Percentiles rank a stretch among this genome's conserved stretches.
Evolutionary conservation across 768 basidiomycete species (phyloP).

Genomic region (Vararia minispora): DNA sequence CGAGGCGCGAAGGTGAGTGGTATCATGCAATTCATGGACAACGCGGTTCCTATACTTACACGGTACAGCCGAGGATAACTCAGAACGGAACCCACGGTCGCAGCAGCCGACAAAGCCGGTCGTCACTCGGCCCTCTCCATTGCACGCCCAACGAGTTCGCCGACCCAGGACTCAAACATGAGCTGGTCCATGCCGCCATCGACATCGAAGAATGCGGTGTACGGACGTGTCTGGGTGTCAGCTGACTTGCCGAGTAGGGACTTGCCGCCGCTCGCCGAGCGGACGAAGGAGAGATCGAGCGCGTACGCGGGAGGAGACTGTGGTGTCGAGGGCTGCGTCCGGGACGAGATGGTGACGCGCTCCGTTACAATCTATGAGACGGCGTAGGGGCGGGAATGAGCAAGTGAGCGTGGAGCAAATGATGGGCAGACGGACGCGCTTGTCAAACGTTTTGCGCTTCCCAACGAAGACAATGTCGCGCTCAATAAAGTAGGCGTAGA

Average conservation of each 20-base stretch:
- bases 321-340: slow-evolving; percentile 44
- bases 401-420: background rate
- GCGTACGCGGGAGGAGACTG: slow-evolving; percentile 53
- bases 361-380: slow-evolving; percentile 74
- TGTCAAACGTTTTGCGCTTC: slow-evolving; percentile 82
- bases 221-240: slow-evolving; percentile 42
- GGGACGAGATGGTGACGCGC: slow-evolving; percentile 68
- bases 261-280: slow-evolving; percentile 80
- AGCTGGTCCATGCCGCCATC: slow-evolving; percentile 70
- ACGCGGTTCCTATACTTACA: too few species aligned
- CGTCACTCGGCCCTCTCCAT: slow-evolving; percentile 56
- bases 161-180: slow-evolving; percentile 70
- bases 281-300: slow-evolving; percentile 57
- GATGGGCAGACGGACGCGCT: slow-evolving; percentile 45
- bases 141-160: slow-evolving; percentile 53
- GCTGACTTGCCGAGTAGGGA: slow-evolving; percentile 66
- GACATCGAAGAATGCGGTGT: slow-evolving; percentile 73
- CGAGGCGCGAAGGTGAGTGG: too few species aligned
- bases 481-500: slow-evolving; percentile 83
- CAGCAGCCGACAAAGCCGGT: too few species aligned
- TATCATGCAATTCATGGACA: too few species aligned
- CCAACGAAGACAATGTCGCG: slow-evolving; percentile 80
- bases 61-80: too few species aligned
- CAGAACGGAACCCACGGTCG: too few species aligned
- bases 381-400: slow-evolving; percentile 2